Base-by-base conservation (phyloP, 768 basidiomycete genomes). In the Naganishia friedmannii region DNA sequence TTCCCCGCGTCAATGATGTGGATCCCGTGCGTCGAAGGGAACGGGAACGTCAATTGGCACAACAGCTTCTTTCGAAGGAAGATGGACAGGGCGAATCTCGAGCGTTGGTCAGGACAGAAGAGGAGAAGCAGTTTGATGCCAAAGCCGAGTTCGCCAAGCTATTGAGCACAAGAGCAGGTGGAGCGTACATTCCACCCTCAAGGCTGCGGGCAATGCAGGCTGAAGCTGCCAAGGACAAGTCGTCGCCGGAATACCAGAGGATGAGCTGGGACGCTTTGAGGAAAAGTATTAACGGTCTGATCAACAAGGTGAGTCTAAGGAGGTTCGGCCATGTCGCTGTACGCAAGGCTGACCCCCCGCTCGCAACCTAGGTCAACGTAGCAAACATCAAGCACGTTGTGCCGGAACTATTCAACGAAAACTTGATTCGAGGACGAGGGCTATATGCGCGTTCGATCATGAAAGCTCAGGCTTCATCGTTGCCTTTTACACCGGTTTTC, bases 261-360 rank as follows among this genome's bases (percentile, higher is more conserved):
- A 83, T 99, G 70, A 91, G 92, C 12, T 99, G 96, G 96, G 96
- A 99, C 77, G 96, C 96, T 1, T 83, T 99, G 70, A 88, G 94
- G 78, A 99, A 99, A 83, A 91, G 90, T 63, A 90, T 99, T 77
- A 98, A 96, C 32, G 96, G 96, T 92, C 90, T 98, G 75, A 95
- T 98, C 85, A 99, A 99, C 85, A 90, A 96, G 85, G 81, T 80
- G 37, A 19, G 78, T 75, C 15, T 53, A 6, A 28, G 17, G 31
- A 26, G 31, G 28, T 34, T 1, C 15, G 32, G 28, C 7, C 37
- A 3, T 10, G 53, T 13, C 28, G 12, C 45, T 13, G 8, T 54
- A 51, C 42, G 2, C 21, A 53, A 13, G n/a, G 66, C 37, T 51
- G 9, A 48, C 34, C 1, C 34, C 1, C 23, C 4, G 15, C 42